Conservation (phyloP, 2,329 filamentous ascomycete genomes). For the Orbilia blumenaviensis region DNA sequence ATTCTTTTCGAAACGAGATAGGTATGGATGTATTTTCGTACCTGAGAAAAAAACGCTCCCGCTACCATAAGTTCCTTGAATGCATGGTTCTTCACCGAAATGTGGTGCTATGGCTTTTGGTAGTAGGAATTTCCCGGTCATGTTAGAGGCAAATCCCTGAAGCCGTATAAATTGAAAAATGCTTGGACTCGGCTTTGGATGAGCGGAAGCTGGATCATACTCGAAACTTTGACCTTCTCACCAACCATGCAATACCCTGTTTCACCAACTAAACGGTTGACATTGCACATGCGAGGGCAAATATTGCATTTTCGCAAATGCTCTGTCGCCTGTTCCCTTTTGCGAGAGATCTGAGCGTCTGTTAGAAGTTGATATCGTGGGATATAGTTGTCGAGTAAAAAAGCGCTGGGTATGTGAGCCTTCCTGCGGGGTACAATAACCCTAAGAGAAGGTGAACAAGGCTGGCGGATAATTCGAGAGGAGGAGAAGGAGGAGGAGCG, state of each 20-base stretch:
- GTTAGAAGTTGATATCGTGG: constrained; percentile 77
- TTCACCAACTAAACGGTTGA: constrained; percentile 77
- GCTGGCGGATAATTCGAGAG: constrained; percentile 22
- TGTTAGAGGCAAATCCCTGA: background rate
- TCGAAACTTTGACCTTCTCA: constrained; percentile 73
- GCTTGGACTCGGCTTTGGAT: constrained; percentile 10
- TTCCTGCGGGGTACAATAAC: constrained; percentile 18
- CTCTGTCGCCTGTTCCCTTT: constrained; percentile 76
- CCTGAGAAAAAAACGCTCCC: constrained; percentile 84
- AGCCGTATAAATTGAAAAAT: constrained; percentile 2
- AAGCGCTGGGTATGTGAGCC: constrained; percentile 61
- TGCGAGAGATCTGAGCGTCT: constrained; percentile 74
- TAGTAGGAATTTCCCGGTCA: background rate
- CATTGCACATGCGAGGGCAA: constrained; percentile 78
- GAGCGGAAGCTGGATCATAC: constrained; percentile 13
- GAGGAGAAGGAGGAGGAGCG: constrained; percentile 8
- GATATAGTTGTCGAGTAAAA: constrained; percentile 77
- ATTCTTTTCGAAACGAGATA: constrained; percentile 13
- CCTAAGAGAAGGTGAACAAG: background rate
- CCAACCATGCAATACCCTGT: constrained; percentile 82
- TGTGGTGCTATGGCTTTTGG: constrained; percentile 82
- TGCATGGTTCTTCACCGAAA: constrained; percentile 84
- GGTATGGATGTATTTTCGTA: constrained; percentile 7
- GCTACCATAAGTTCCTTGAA: constrained; percentile 82
- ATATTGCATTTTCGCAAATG: constrained; percentile 83